Evolutionary conservation across 2,329 filamentous ascomycete genomes (phyloP).

Genomic region (Apiospora malaysiana): DNA sequence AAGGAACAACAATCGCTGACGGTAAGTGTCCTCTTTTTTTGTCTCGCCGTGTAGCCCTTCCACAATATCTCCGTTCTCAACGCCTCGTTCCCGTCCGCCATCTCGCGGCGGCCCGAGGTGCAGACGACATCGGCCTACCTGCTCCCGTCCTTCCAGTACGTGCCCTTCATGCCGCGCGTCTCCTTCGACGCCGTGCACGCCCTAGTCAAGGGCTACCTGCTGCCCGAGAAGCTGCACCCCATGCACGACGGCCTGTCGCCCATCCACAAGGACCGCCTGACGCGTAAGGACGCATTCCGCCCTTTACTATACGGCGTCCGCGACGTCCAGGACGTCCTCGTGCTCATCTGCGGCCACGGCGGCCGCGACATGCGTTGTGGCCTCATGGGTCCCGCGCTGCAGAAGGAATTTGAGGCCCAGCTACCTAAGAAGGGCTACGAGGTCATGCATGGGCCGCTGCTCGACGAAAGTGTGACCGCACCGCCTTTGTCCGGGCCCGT

Average conservation of each 20-base stretch:
- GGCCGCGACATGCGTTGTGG: conserved; percentile 84
- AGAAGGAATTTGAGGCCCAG: conserved; percentile 70
- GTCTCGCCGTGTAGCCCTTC: conserved; percentile 67
- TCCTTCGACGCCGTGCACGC: conserved; percentile 61
- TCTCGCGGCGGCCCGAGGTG: conserved; percentile 41
- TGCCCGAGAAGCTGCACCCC: conserved; percentile 66
- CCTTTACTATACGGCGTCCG: conserved; percentile 61
- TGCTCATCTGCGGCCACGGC: conserved; percentile 89
- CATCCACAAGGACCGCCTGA: conserved; percentile 59
- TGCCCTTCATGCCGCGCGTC: conserved; percentile 72
- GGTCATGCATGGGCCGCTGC: conserved; percentile 53
- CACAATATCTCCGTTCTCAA: conserved; percentile 81
- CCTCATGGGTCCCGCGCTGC: conserved; percentile 75
- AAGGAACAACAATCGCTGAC: conserved; percentile 36
- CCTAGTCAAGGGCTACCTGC: conserved; percentile 69
- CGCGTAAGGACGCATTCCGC: conserved; percentile 58
- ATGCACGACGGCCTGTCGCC: conserved; percentile 65
- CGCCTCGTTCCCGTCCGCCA: conserved; percentile 71
- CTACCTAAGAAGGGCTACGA: conserved; percentile 56
- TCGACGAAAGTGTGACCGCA: conserved; percentile 42
- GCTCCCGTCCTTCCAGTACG: conserved; percentile 82
- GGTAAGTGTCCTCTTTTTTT: conserved; percentile 34
- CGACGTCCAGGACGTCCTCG: conserved; percentile 70
- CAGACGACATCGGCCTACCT: conserved; percentile 73
- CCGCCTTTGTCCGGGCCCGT: conserved; percentile 34